Evolutionary conservation across 768 basidiomycete species (phyloP).

Genomic region (Heimioporus sp.): DNA sequence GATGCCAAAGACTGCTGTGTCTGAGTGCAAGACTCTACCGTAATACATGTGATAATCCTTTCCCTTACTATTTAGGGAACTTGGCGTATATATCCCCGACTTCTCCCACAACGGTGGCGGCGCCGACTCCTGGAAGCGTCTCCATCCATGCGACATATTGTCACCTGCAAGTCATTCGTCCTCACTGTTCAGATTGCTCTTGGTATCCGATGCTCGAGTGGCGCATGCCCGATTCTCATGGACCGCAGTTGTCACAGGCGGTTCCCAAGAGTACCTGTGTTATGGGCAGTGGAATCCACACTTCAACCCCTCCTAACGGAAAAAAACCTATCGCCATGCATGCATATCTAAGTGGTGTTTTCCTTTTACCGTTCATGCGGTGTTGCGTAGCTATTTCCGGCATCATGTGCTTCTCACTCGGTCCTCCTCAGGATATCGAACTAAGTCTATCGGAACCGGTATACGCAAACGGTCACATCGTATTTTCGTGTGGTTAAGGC

Average conservation of each 20-base stretch:
- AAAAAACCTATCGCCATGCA: constrained; percentile 11
- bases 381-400: constrained; percentile 11
- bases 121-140: no score
- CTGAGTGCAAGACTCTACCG: neutral
- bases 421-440: neutral
- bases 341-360: constrained; percentile 15
- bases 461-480: neutral
- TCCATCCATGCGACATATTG: no score
- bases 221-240: no score
- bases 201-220: no score
- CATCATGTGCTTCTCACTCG: constrained; percentile 2
- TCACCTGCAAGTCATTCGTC: no score
- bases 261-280: no score
- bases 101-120: neutral
- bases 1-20: neutral
- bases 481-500: neutral
- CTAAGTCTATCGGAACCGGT: constrained; percentile 9
- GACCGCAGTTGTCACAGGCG: no score
- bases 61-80: neutral
- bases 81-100: no score
- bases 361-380: neutral
- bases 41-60: neutral
- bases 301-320: neutral
- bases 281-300: neutral
- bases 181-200: no score